Base-by-base conservation (phyloP, 1,139 yeast species). In the Yamadazyma triangularis region DNA sequence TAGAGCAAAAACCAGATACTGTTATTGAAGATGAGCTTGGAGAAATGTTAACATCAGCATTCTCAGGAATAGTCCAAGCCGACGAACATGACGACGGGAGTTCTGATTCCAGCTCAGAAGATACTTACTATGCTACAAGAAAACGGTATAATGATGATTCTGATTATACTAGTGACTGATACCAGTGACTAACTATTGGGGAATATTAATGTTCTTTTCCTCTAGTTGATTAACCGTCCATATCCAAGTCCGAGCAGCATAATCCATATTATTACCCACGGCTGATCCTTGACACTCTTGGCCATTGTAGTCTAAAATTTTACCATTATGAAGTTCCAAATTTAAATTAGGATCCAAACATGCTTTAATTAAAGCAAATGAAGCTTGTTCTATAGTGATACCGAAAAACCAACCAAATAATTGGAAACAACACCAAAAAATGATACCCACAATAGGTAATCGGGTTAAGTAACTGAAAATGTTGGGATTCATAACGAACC, bases 401-500 rank as follows among this genome's bases (percentile, higher is more conserved):
- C 95, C 95, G 41, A 81, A 73, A 27, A 81, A 56, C 44, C 60
- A 70, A 1, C 86, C 86, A 45, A 84, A 77, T 5, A 79, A 50
- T 47, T 79, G 85, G 51, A 84, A 81, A 11, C 73, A 54, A 29
- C 81, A 60, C 84, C 89, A 79, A 46, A 81, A 80, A 22, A 80
- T 44, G 1, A 79, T 67, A 1, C 95, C 95, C 8, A 85, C 64
- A 2, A 84, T 59, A 1, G 94, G 94, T n/a, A 81, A 58, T 36
- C 86, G 59, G 2, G 91, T 81, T 78, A 88, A 81, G 53, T 81
- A 82, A 25, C 82, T 64, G 49, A 82, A 80, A 29, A 83, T 53
- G 42, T 80, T 80, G 4, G 96, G 80, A 47, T 79, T 79, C 80
- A 84, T 77, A 10, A 85, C 86, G 39, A 85, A 71, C 0, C 96